Percentiles rank a stretch among this genome's conserved stretches.
These are phyloP conservation scores for Mayamaea pseudoterrestris DNA, from an alignment of 108 stramenopile species.

Conservation along the genomic window DNA sequence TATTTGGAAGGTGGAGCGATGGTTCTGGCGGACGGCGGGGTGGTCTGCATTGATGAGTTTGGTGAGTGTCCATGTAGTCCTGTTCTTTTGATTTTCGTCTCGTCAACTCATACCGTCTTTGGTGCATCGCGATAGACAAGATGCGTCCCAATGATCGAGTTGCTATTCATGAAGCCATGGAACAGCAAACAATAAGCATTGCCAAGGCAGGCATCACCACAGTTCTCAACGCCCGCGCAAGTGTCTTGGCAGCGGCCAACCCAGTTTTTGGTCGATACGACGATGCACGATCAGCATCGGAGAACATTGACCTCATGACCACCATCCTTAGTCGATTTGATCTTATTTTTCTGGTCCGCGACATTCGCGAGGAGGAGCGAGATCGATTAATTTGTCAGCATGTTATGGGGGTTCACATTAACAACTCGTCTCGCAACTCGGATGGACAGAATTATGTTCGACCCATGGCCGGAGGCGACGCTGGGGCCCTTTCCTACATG, in stretches of 20 bases:
- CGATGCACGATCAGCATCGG: conserved; percentile 88
- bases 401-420: conserved; percentile 95
- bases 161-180: conserved; percentile 99
- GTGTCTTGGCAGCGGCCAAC: conserved; percentile 98
- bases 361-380: conserved; percentile 90
- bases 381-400: conserved; percentile 93
- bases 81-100: neutral
- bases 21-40: conserved; percentile 99
- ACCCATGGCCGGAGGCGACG: neutral
- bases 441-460: neutral
- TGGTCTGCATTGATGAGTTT: conserved; percentile 99
- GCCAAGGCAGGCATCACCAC: conserved; percentile 99
- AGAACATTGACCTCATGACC: conserved; percentile 98
- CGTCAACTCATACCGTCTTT: neutral
- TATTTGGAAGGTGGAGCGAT: conserved; percentile 99
- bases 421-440: conserved; percentile 3
- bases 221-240: conserved; percentile 84
- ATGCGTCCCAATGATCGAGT: conserved; percentile 97
- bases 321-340: conserved; percentile 97
- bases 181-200: conserved; percentile 99
- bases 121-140: conserved; percentile 30
- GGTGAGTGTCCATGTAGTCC: conserved; percentile 33
- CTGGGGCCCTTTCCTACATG: neutral
- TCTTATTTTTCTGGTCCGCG: conserved; percentile 96
- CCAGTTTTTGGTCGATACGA: conserved; percentile 98